A percentile compares a stretch with the other conserved stretches of the same genome.
phyloP scores from a whole-genome alignment of 129 eudicot genomes.

The Oenanthe sinensis region DNA sequence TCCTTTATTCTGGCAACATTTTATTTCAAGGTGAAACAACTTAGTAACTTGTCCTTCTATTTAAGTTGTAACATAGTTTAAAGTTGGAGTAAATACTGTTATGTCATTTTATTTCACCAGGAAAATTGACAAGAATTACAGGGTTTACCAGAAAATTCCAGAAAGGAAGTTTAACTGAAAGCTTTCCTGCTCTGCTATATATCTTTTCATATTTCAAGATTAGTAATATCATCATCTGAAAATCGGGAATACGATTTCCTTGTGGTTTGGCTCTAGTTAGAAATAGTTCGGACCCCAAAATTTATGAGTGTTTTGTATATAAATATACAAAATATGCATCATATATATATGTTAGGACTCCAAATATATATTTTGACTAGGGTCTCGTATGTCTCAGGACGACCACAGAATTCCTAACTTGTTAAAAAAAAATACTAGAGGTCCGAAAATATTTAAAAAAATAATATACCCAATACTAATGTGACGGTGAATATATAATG shows the following conservation, averaged over 20 bases:
- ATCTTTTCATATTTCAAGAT: neutral
- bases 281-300: too few relatives aligned
- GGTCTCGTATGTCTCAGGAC: too few relatives aligned
- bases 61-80: neutral
- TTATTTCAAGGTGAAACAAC: conserved; percentile 12
- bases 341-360: too few relatives aligned
- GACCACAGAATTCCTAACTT: too few relatives aligned
- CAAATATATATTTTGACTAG: too few relatives aligned
- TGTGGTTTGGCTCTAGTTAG: neutral
- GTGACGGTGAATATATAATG: too few relatives aligned
- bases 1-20: conserved; percentile 14
- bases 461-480: too few relatives aligned
- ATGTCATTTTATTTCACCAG: neutral
- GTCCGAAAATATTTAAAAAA: too few relatives aligned
- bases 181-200: neutral
- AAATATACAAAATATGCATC: too few relatives aligned
- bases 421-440: too few relatives aligned
- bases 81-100: conserved; percentile 1
- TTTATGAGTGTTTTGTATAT: too few relatives aligned
- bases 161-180: neutral
- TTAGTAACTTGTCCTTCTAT: conserved; percentile 13
- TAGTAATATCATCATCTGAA: neutral
- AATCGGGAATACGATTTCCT: neutral
- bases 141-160: neutral
- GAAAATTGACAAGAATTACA: neutral